A percentile compares a stretch with the other conserved stretches of the same genome.
Conservation (phyloP, 805 yeast genomes). For the Starmerella floricola region DNA sequence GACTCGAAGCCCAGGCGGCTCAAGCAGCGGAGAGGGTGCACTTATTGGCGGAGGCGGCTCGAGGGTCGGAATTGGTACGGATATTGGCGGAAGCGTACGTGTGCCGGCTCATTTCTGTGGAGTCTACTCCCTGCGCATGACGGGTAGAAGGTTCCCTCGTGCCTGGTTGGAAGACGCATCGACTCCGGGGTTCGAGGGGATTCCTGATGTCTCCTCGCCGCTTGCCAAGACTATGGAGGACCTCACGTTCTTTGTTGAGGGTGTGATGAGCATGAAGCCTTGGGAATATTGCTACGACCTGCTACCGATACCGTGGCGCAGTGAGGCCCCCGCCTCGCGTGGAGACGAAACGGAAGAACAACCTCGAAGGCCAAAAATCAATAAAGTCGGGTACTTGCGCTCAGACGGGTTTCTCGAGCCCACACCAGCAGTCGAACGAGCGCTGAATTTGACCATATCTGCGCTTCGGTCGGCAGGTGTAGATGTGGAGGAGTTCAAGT, state of each 20-base stretch:
- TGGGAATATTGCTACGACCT: conserved; percentile 35
- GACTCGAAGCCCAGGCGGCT: conserved; percentile 40
- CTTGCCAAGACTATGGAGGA: conserved; percentile 42
- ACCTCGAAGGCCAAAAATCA: no score
- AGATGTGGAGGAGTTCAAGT: conserved; percentile 35
- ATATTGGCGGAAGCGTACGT: conserved; percentile 46
- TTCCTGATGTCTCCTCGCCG: conserved; percentile 29
- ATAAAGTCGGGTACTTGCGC: conserved; percentile 36
- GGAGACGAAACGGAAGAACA: conserved; percentile 27
- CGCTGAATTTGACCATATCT: conserved; percentile 30
- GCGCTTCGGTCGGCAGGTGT: conserved; percentile 35
- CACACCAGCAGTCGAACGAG: conserved; percentile 38
- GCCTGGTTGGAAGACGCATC: conserved; percentile 29
- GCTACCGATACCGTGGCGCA: conserved; percentile 43
- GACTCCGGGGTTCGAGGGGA: conserved; percentile 39
- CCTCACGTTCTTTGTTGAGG: conserved; percentile 38
- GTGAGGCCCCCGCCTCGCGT: no score
- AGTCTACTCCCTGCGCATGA: conserved; percentile 39
- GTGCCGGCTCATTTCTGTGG: conserved; percentile 44
- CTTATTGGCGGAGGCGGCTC: conserved; percentile 37
- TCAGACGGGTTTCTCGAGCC: conserved; percentile 41
- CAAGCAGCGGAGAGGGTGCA: conserved; percentile 45
- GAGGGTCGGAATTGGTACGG: conserved; percentile 42
- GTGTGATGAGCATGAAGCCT: conserved; percentile 25
- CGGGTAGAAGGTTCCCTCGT: conserved; percentile 40